phyloP scores from a whole-genome alignment of 1,139 yeast genomes.

The Groenewaldozyma auringiensis region DNA sequence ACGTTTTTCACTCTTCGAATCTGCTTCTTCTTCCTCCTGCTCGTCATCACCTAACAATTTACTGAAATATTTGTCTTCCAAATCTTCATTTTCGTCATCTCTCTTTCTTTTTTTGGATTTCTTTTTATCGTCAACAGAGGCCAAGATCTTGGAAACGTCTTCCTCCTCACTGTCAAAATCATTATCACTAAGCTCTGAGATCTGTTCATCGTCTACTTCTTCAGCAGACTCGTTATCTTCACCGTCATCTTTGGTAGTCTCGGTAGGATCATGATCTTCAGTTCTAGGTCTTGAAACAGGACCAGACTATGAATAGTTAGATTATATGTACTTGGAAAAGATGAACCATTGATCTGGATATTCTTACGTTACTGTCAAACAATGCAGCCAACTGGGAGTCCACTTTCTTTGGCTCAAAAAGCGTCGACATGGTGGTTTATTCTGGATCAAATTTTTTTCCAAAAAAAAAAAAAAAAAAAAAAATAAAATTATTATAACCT shows the following conservation, averaged over 20 bases:
- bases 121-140: constrained; percentile 8
- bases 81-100: constrained; percentile 21
- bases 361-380: not conserved
- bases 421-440: not conserved
- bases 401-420: constrained; percentile 1
- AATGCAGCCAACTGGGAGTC: constrained; percentile 1
- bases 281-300: constrained; percentile 6
- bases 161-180: constrained; percentile 23
- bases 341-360: not conserved
- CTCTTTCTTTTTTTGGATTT: constrained; percentile 20
- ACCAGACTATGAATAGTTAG: constrained; percentile 10
- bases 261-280: constrained; percentile 21
- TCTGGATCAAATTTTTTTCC: no score
- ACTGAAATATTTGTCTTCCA: constrained; percentile 19
- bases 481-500: no score
- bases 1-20: no score
- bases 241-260: constrained; percentile 21
- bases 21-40: constrained; percentile 7
- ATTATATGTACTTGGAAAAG: no score
- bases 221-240: constrained; percentile 14
- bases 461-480: no score
- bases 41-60: constrained; percentile 14
- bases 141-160: constrained; percentile 10
- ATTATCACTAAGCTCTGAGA: constrained; percentile 16
- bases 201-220: constrained; percentile 20